A percentile compares a stretch with the other conserved stretches of the same genome.
Conservation (phyloP, 2,329 filamentous ascomycete genomes). For the Alternaria metachromatica region DNA sequence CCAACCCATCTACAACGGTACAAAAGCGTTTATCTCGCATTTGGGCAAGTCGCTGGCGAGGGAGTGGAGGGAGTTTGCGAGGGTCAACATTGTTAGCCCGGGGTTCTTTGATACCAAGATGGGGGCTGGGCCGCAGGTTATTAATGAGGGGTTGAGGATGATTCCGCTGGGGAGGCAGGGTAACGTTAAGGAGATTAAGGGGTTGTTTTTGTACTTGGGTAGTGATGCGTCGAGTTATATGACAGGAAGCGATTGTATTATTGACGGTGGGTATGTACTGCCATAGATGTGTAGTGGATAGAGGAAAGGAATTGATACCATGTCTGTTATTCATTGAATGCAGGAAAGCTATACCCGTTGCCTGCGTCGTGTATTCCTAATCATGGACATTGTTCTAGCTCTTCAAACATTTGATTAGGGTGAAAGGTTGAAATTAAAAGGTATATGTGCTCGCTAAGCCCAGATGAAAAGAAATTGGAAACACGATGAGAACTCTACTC, state of each 20-base stretch:
- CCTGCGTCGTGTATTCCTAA: not conserved
- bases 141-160: slow-evolving; percentile 72
- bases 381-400: not conserved
- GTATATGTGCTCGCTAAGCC: not conserved
- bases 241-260: slow-evolving; percentile 74
- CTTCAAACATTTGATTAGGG: not conserved
- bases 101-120: slow-evolving; percentile 71
- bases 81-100: slow-evolving; percentile 69
- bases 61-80: slow-evolving; percentile 71
- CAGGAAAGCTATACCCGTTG: not conserved
- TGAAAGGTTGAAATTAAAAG: not conserved
- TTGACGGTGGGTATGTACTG: slow-evolving; percentile 75
- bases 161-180: slow-evolving; percentile 79
- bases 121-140: slow-evolving; percentile 66
- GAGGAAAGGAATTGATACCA: not conserved
- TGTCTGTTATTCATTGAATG: not conserved
- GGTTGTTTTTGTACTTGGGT: slow-evolving; percentile 78
- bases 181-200: slow-evolving; percentile 76
- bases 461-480: not conserved
- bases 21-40: slow-evolving; percentile 70
- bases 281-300: slow-evolving; percentile 20
- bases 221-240: slow-evolving; percentile 82
- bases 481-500: slow-evolving; percentile 3
- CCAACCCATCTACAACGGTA: slow-evolving; percentile 53
- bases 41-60: slow-evolving; percentile 67